These are phyloP conservation scores for Trichocladium uniseriatum DNA, from an alignment of 495 filamentous ascomycete species.

Conservation along the genomic window DNA sequence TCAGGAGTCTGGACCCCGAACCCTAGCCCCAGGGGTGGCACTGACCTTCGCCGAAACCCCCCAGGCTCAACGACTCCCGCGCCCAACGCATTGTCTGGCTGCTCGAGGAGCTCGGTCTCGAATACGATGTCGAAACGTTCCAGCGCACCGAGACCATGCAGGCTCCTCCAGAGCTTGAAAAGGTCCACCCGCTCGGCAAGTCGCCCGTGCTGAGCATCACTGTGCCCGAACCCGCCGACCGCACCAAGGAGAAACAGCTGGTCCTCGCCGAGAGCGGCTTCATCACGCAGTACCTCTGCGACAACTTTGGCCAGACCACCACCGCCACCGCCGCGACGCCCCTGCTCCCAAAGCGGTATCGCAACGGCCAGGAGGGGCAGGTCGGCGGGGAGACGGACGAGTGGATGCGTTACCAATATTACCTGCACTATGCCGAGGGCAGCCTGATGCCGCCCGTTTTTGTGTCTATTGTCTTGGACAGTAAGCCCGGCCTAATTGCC, in stretches of 20 bases:
- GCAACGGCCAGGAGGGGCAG: slow-evolving; percentile 42
- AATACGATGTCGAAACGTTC: slow-evolving; percentile 69
- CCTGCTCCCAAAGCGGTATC: slow-evolving; percentile 59
- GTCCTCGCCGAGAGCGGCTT: slow-evolving; percentile 72
- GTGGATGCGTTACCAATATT: slow-evolving; percentile 69
- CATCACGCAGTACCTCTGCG: slow-evolving; percentile 72
- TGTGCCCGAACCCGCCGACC: slow-evolving; percentile 17
- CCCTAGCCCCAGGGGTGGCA: no score
- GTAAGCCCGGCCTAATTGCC: no score
- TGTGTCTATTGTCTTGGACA: slow-evolving; percentile 7
- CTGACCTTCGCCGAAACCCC: not conserved
- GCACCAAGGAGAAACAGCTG: slow-evolving; percentile 26
- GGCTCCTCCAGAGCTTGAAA: slow-evolving; percentile 62
- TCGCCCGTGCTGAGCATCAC: slow-evolving; percentile 61
- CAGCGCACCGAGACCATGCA: slow-evolving; percentile 49
- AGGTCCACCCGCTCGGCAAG: slow-evolving; percentile 80
- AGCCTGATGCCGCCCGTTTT: slow-evolving; percentile 22
- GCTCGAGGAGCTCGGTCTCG: slow-evolving; percentile 70
- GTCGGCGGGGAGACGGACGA: slow-evolving; percentile 63
- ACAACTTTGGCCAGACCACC: slow-evolving; percentile 48
- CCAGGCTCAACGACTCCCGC: slow-evolving; percentile 68
- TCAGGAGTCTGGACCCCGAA: no score
- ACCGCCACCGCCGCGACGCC: no score
- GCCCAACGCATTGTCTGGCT: slow-evolving; percentile 84
- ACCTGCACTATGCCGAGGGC: slow-evolving; percentile 73